These are phyloP conservation scores for Lunularia cruciata DNA, from an alignment of 225 moss, liverwort and hornwort genomes.

Conservation along the genomic window DNA sequence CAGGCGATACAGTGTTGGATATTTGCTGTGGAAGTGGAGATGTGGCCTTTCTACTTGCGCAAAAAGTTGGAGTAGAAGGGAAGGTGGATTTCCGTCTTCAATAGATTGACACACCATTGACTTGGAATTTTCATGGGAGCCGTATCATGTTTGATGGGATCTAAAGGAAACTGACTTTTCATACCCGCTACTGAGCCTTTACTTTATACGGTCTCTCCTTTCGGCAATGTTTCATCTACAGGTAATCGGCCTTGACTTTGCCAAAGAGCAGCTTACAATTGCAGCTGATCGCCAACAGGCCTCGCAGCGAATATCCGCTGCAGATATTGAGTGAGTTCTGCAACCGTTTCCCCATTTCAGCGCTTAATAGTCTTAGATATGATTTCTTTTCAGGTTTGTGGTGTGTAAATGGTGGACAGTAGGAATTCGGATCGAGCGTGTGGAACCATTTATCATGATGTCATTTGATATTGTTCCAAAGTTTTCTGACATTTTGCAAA, in stretches of 20 bases:
- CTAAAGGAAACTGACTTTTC: background rate
- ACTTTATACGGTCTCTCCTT: background rate
- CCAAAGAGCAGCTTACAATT: constrained; percentile 77
- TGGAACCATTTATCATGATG: background rate
- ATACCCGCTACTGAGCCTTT: background rate
- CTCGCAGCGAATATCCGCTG: constrained; percentile 18
- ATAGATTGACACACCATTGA: background rate
- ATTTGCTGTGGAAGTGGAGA: constrained; percentile 98
- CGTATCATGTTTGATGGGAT: background rate
- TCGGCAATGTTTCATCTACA: no score
- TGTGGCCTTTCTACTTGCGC: constrained; percentile 67
- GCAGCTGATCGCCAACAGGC: constrained; percentile 61
- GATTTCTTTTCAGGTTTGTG: background rate
- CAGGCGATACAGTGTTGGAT: constrained; percentile 67
- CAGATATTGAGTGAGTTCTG: constrained; percentile 40
- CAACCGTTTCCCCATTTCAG: background rate
- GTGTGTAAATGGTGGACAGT: background rate
- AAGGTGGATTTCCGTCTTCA: constrained; percentile 31
- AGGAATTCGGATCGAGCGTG: background rate
- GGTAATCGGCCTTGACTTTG: constrained; percentile 81
- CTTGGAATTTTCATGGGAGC: background rate
- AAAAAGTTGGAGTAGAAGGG: constrained; percentile 56
- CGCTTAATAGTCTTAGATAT: background rate
- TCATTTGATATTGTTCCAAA: no score
- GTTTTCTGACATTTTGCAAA: background rate